Evolutionary conservation across 2,329 filamentous ascomycete species (phyloP).

Genomic region (Colletotrichum falcatum): DNA sequence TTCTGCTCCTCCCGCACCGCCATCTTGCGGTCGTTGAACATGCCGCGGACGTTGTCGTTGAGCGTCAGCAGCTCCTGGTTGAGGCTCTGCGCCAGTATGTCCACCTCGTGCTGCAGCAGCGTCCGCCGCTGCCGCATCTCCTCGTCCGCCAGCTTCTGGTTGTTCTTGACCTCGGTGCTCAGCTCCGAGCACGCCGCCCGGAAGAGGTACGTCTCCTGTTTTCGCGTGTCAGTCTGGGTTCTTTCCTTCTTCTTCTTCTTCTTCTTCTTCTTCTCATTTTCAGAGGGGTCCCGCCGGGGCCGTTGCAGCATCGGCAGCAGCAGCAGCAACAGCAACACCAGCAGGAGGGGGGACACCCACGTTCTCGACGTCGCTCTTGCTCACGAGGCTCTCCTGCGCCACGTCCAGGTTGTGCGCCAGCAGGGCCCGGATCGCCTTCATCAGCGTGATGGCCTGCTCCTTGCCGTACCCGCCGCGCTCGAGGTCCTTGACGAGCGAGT

Average conservation of each 20-base stretch:
- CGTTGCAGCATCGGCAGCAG: too few species aligned
- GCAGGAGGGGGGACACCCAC: constrained; percentile 29
- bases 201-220: constrained; percentile 80
- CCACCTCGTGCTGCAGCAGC: constrained; percentile 92
- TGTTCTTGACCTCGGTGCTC: constrained; percentile 85
- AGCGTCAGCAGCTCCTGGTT: constrained; percentile 85
- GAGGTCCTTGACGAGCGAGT: constrained; percentile 86
- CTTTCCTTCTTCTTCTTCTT: too few species aligned
- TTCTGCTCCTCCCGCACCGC: constrained; percentile 89
- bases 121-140: constrained; percentile 85
- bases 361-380: constrained; percentile 94
- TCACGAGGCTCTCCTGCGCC: constrained; percentile 83
- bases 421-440: constrained; percentile 89
- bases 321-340: neutral
- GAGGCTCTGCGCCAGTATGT: constrained; percentile 87
- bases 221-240: neutral
- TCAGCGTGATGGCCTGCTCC: constrained; percentile 82
- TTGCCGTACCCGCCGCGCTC: constrained; percentile 77
- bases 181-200: constrained; percentile 93
- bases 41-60: constrained; percentile 91
- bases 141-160: constrained; percentile 81
- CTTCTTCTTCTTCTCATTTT: too few species aligned
- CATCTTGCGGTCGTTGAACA: constrained; percentile 98
- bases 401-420: constrained; percentile 84
- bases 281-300: too few species aligned